These are phyloP conservation scores for Nepenthes mirabilis DNA, from an alignment of 148 eudicot species.

Conservation along the genomic window DNA sequence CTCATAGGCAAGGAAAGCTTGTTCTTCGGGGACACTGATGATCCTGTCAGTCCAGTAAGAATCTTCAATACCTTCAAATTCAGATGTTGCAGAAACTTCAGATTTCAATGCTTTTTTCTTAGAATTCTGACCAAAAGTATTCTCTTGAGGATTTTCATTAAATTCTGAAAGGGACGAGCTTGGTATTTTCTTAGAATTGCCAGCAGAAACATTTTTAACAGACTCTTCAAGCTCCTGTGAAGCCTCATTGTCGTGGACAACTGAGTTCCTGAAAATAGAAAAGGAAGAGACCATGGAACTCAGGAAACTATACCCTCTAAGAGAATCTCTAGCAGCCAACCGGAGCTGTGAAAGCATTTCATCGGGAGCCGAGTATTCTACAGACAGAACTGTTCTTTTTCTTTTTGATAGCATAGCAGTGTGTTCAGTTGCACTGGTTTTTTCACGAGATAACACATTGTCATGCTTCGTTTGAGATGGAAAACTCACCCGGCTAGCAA, in stretches of 20 bases:
- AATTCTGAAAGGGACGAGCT: constrained; percentile 1
- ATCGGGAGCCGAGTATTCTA: constrained; percentile 19
- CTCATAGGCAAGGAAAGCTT: constrained; percentile 15
- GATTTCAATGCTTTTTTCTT: constrained; percentile 4
- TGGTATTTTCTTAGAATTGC: constrained; percentile 7
- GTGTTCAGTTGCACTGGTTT: background rate
- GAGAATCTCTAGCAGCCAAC: constrained; percentile 35
- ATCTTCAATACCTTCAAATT: constrained; percentile 24
- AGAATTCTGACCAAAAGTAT: constrained; percentile 7
- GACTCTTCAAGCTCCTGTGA: constrained; percentile 9
- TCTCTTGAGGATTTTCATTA: background rate
- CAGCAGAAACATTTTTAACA: constrained; percentile 5
- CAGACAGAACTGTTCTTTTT: constrained; percentile 14
- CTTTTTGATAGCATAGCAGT: constrained; percentile 8
- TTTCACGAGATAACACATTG: too few species aligned
- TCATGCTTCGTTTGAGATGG: constrained; percentile 12
- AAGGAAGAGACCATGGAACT: constrained; percentile 24
- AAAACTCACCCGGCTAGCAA: constrained; percentile 22
- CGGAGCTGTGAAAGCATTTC: constrained; percentile 39
- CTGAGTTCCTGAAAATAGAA: constrained; percentile 38
- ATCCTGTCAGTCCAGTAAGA: constrained; percentile 30
- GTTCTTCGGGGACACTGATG: constrained; percentile 14
- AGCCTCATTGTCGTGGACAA: constrained; percentile 22
- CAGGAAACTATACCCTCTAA: constrained; percentile 19
- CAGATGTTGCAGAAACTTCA: constrained; percentile 10